Evolutionary conservation across 1,284 basidiomycete species (phyloP).

Genomic region (Tilletia setariae): DNA sequence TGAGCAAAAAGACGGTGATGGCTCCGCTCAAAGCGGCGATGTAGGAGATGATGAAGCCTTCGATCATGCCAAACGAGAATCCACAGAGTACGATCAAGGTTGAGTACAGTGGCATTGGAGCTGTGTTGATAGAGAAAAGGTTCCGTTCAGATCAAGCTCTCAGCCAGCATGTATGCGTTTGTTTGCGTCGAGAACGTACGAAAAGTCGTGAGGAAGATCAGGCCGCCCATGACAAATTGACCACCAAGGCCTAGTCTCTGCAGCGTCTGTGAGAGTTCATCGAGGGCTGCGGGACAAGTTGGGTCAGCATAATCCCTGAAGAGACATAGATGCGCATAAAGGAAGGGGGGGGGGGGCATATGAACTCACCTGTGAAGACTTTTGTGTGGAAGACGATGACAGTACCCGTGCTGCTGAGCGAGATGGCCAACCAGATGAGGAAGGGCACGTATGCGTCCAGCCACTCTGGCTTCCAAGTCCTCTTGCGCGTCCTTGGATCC

Average conservation of each 20-base stretch:
- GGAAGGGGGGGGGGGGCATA: no score
- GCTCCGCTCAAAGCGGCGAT: constrained; percentile 76
- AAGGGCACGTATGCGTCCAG: constrained; percentile 53
- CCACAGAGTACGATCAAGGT: constrained; percentile 81
- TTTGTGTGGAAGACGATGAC: constrained; percentile 53
- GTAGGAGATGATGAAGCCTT: constrained; percentile 76
- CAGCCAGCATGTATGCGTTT: constrained; percentile 7
- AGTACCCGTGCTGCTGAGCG: constrained; percentile 43
- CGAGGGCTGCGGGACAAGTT: constrained; percentile 25
- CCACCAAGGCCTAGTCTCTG: constrained; percentile 41
- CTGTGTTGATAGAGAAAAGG: constrained; percentile 58
- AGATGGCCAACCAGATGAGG: constrained; percentile 54
- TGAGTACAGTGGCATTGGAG: constrained; percentile 79
- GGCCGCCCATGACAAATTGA: constrained; percentile 39
- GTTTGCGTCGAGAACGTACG: no score
- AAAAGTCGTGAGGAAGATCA: constrained; percentile 45
- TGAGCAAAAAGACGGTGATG: constrained; percentile 71
- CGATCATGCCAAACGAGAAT: constrained; percentile 77
- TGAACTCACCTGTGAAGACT: constrained; percentile 38
- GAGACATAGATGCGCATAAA: no score
- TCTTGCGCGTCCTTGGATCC: constrained; percentile 40
- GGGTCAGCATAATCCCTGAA: not conserved
- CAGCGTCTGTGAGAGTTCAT: constrained; percentile 39
- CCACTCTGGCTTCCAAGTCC: constrained; percentile 48
- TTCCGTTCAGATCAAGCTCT: constrained; percentile 55